Evolutionary conservation across 192 early-diverging fungal genomes (phyloP), one percentile per base, ranked within the genome.

Genomic region (Linnemannia zychae): DNA sequence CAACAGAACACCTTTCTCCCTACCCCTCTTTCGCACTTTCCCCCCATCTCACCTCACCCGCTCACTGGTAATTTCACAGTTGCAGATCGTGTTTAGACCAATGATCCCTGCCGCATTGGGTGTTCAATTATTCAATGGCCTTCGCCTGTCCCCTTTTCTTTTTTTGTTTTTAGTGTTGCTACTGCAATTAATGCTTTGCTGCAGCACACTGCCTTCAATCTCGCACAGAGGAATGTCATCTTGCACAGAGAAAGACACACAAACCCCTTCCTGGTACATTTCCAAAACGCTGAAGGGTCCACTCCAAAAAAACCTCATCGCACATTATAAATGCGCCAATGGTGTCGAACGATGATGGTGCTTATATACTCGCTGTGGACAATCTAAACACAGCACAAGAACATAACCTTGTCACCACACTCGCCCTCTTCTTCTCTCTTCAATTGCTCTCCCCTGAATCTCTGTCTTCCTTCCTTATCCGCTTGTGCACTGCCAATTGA

Each of bases 101-200:
- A 63, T 63, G 57, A 28, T 63, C 57, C 53, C 57, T 63, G 28
- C 57, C 57, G 57, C 57, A 63, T 63, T 63, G 57, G 24, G 57
- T 15, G 3, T 63, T n/a, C 12, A 63, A 33, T 31, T 33, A 15
- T 63, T 63, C 48, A 31, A 3, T 12, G 2, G 57, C 57, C 57
- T 63, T 63, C 1, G 15, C 57, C 24, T 28, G 4, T 13, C 57
- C 57, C 57, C 28, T 33, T 24, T 49, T 49, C 48, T 63, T 63
- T 63, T 63, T 31, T 63, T 63, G 28, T 13, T 4, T 63, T 24
- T 16, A n/a, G 2, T 63, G 24, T 28, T 13, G 57, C 24, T 63
- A 33, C 57, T 7, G 28, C 24, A 12, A 57, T 57, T 24, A 57
- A 12, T 57, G 12, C 52, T n/a, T 57, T 24, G 52, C 52, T 12